Base-by-base conservation (phyloP, 1,139 yeast genomes). In the Suhomyces chickasaworum region DNA sequence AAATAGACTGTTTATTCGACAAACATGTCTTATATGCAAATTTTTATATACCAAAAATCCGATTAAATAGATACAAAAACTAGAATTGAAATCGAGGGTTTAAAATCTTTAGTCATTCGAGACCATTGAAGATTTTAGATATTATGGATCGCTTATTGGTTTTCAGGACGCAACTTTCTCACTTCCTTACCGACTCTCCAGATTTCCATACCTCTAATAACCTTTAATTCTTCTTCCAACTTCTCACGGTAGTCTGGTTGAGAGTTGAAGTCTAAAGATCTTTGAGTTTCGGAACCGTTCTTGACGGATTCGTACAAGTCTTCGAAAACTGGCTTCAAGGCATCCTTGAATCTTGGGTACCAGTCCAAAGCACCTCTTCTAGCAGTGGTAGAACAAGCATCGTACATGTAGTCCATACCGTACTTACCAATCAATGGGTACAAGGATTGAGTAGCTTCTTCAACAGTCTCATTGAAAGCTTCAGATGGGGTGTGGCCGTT, bases 381-480 rank as follows among this genome's bases (percentile, higher is more conserved):
- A 64, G 99, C 99, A 62, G 99, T 93, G 71, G 99, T 93, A 60
- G 99, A 93, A 80, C 99, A 93, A 64, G 99, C 99, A 71, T 91
- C 98, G 85, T 93, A 93, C 99, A 93, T 93, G 93, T 93, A 93
- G 80, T 93, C 99, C 99, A 93, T 93, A 81, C 99, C 99, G 83
- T 93, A 88, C 79, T 89, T 89, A 77, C 99, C 99, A 65, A 93
- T 77, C 81, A 93, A 86, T 77, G 99, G 99, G 88, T 93, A 93
- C 66, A 93, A 83, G 50, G 98, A 93, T 81, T 93, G 99, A 58
- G 99, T 93, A 60, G 99, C 99, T 81, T 93, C 99, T 83, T 93
- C 99, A 63, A 93, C 99, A 61, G 99, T 93, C 83, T 93, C 99
- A 77, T 93, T 93, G 91, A 93, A 93, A 66, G 99, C 99, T 83